Base-by-base conservation (phyloP, 73 alveolate genomes). In the Tetrahymena malaccensis region DNA sequence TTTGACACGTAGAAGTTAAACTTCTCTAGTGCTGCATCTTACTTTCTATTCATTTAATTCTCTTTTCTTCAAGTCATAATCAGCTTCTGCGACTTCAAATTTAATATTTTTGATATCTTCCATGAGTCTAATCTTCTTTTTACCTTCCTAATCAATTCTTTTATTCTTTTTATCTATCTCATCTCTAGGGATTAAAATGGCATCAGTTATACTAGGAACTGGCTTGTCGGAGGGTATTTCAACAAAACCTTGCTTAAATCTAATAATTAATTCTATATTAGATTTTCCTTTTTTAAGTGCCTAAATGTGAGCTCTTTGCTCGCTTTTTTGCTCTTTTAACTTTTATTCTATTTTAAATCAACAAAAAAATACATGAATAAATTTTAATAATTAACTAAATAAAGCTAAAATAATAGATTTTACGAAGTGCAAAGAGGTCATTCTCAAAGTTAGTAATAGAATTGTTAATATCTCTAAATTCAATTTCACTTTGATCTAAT, bases 11-110 rank as follows among this genome's bases (percentile, higher is more conserved):
- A 95, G 35, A 15, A 95, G 55, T 55, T 89, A 56, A 15, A 95
- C 97, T 89, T 89, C 97, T 34, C 97, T 95, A 15, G 97, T 95
- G 16, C 94, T 95, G 33, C 97, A 95, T 95, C 94, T 94, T n/a
- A 95, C 83, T 85, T 95, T 94, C 19, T 89, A 55, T 55, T 85
- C 94, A 55, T 85, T 89, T 15, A 95, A 55, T 4, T 95, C 97
- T 50, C 94, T 95, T 40, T 57, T 95, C 10, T 93, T 93, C 38
- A 93, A 37, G 35, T 56, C 96, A 83, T 94, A 94, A 83, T 70
- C 94, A 83, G 56, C 93, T 27, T 58, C 37, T 33, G 89, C 96
- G 43, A 95, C 95, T 89, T 95, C 55, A 43, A 50, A 95, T 95
- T 95, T 95, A 25, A 89, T 95, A 34, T 85, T 95, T 13, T 70